These are phyloP conservation scores for Sugiyamaella xylanicola DNA, from an alignment of 1,139 yeast genomes.

Conservation along the genomic window DNA sequence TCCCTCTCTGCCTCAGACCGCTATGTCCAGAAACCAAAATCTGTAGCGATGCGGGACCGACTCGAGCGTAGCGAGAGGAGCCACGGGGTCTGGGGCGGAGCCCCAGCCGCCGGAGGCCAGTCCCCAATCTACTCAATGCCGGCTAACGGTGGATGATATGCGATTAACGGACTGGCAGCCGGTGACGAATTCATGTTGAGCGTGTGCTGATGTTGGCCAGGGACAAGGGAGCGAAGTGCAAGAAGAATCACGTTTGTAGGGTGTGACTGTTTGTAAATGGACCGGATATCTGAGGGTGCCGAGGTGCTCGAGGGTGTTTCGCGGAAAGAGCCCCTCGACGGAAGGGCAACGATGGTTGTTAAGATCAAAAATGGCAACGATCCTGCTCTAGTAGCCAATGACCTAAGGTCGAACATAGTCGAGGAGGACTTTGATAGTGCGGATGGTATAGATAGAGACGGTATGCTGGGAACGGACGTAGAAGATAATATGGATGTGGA, in stretches of 20 bases:
- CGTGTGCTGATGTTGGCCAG: too few relatives aligned
- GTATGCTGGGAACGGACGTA: neutral
- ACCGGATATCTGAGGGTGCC: neutral
- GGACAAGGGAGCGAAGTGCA: too few relatives aligned
- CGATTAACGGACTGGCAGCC: neutral
- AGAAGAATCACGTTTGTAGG: neutral
- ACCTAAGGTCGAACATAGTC: neutral
- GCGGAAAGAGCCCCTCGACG: neutral
- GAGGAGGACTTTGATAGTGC: neutral
- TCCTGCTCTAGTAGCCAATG: neutral
- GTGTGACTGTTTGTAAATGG: neutral
- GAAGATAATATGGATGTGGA: conserved; percentile 2
- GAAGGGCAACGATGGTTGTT: neutral
- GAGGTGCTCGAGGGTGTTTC: neutral
- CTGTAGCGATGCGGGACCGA: too few relatives aligned
- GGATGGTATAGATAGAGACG: neutral
- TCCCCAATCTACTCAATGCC: too few relatives aligned
- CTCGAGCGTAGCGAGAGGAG: neutral
- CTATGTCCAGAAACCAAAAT: too few relatives aligned
- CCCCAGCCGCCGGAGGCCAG: neutral
- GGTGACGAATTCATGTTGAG: neutral
- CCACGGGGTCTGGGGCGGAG: neutral
- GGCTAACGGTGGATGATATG: neutral
- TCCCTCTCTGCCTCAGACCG: too few relatives aligned
- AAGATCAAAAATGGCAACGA: neutral